These are phyloP conservation scores for Casuarina glauca DNA, from an alignment of 306 rosid species.

Conservation along the genomic window DNA sequence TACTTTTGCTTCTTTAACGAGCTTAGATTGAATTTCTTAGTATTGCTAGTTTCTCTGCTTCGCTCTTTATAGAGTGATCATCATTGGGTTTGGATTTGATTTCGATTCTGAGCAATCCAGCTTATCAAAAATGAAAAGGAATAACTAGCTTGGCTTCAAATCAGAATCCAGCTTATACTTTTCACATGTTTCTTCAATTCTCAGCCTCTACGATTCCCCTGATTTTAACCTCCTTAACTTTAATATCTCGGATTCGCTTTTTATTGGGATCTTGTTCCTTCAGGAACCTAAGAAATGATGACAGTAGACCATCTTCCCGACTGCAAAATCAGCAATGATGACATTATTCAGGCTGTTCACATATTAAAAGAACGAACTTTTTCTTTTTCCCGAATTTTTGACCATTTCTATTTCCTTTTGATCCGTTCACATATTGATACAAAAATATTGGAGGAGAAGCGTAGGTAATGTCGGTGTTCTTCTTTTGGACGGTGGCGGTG, in stretches of 20 bases:
- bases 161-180: background rate
- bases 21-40: background rate
- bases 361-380: too few relatives aligned
- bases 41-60: slow-evolving; percentile 9
- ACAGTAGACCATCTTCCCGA: too few relatives aligned
- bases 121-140: background rate
- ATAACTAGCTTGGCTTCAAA: too few relatives aligned
- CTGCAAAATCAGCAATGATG: too few relatives aligned
- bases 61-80: slow-evolving; percentile 20
- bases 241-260: background rate
- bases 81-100: slow-evolving; percentile 9
- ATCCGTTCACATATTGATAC: background rate
- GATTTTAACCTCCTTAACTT: background rate
- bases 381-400: too few relatives aligned
- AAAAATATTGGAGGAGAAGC: background rate
- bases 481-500: background rate
- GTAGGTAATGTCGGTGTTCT: background rate
- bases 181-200: background rate
- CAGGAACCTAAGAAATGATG: background rate
- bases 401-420: too few relatives aligned
- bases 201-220: background rate
- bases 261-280: background rate
- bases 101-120: background rate
- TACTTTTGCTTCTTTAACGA: background rate
- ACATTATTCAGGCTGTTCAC: too few relatives aligned